Evolutionary conservation across 768 basidiomycete species (phyloP).

Genomic region (Gymnopilus dilepis): DNA sequence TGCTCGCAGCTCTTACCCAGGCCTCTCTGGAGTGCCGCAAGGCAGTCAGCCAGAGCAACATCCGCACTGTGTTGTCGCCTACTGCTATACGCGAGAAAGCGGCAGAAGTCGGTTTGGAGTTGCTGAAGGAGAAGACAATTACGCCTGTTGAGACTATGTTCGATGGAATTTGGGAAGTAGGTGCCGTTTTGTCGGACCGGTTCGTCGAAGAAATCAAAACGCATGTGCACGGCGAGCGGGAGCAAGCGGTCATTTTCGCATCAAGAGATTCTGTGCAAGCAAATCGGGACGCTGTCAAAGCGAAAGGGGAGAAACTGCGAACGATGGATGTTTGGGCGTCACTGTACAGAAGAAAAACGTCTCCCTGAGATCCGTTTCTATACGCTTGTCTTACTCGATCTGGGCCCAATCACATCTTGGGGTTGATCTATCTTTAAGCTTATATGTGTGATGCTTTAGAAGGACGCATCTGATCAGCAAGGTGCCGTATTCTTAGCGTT

Average conservation of each 20-base stretch:
- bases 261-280: slow-evolving; percentile 13
- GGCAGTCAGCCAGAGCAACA: slow-evolving; percentile 10
- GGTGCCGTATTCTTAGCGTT: too few species aligned
- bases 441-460: too few species aligned
- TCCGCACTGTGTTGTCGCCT: slow-evolving; percentile 19
- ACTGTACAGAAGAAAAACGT: not conserved
- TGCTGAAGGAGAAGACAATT: slow-evolving; percentile 10
- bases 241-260: slow-evolving; percentile 12
- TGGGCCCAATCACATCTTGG: too few species aligned
- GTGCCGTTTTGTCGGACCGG: not conserved
- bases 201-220: slow-evolving; percentile 14
- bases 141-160: slow-evolving; percentile 5
- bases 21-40: slow-evolving; percentile 17
- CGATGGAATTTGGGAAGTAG: slow-evolving; percentile 20
- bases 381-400: too few species aligned
- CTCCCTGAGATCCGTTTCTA: not conserved
- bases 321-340: slow-evolving; percentile 20
- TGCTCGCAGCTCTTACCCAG: slow-evolving; percentile 15
- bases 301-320: slow-evolving; percentile 8
- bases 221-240: slow-evolving; percentile 17
- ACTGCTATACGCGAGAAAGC: slow-evolving; percentile 10
- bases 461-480: too few species aligned
- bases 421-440: too few species aligned
- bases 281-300: slow-evolving; percentile 8
- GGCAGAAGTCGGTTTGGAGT: slow-evolving; percentile 3